Evolutionary conservation across 805 yeast genomes (phyloP), one percentile per base, ranked within the genome.

Genomic region (Kazachstania bromeliacearum): DNA sequence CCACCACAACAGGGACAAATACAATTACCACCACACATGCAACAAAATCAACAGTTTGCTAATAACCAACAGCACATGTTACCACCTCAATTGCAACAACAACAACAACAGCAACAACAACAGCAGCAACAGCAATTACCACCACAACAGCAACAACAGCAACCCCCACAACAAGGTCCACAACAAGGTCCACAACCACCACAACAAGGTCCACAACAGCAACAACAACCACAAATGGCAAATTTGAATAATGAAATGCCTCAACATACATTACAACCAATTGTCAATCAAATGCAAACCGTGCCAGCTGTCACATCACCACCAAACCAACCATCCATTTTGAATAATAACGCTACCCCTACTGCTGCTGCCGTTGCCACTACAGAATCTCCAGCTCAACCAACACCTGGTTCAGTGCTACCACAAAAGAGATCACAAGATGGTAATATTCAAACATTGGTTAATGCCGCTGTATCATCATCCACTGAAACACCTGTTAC

Each of bases 381-480:
- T 10, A 26, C 4, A 14, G 8, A 10, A 13, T 14, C n/a, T 13
- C 4, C 15, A 10, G 28, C 29, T 16, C 22, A 15, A 7, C 24
- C 29, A 9, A 14, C 18, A 16, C 15, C 36, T 26, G 16, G 14
- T 4, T 5, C 31, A 15, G 14, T 15, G 7, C 14, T 47, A 12
- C 55, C 59, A 4, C 53, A 52, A 33, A 57, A 55, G 36, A 54
- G 60, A 43, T 42, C 49, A 5, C 39, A 45, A 35, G 58, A 53
- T 29, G 55, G 53, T 12, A 53, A 51, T 9, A 55, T 54, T 33
- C 46, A 53, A 34, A 52, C 57, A 1, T 38, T 53, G 29, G 55
- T 55, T 4, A 48, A 50, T 36, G 59, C 59, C 38, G 53, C 59
- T 15, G 45, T 47, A 5, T 27, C 40, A 2, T 20, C 29, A 14